These are phyloP conservation scores for Coemansia sp. DNA, from an alignment of 192 early-diverging fungal species.

Conservation along the genomic window DNA sequence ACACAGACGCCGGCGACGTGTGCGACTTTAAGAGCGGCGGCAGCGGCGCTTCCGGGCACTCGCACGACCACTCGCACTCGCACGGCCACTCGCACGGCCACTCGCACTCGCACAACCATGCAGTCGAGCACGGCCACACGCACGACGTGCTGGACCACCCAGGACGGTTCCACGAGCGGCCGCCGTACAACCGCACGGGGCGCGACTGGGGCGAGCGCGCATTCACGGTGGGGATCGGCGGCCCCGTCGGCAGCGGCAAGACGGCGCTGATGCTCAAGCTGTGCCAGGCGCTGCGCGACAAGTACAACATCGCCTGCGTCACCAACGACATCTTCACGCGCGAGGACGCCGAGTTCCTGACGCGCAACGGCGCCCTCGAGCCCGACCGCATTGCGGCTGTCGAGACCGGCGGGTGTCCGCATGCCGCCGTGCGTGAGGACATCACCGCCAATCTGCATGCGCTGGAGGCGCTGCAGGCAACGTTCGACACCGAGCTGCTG, in stretches of 20 bases:
- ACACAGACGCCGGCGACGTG: slow-evolving; percentile 11
- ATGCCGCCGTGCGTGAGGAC: slow-evolving; percentile 94
- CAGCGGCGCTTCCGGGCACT: slow-evolving; percentile 14
- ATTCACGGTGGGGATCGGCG: slow-evolving; percentile 94
- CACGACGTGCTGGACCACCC: slow-evolving; percentile 91
- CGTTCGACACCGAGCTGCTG: slow-evolving; percentile 80
- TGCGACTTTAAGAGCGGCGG: slow-evolving; percentile 43
- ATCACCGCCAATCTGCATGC: slow-evolving; percentile 93
- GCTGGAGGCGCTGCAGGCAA: slow-evolving; percentile 82
- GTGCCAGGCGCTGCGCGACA: slow-evolving; percentile 78
- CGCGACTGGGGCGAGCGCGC: slow-evolving; percentile 91
- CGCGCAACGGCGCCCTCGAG: slow-evolving; percentile 84
- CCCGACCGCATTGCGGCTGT: slow-evolving; percentile 88
- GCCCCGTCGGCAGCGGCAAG: slow-evolving; percentile 96
- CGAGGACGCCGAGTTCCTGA: slow-evolving; percentile 96
- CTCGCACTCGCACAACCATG: slow-evolving; percentile 53
- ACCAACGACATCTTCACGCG: slow-evolving; percentile 98
- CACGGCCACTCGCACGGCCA: slow-evolving; percentile 34
- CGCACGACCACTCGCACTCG: too few species aligned
- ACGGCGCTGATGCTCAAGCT: slow-evolving; percentile 91
- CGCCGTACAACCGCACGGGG: slow-evolving; percentile 66
- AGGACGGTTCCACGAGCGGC: slow-evolving; percentile 76
- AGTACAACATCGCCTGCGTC: slow-evolving; percentile 84
- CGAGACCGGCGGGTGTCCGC: slow-evolving; percentile 96
- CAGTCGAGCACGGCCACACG: slow-evolving; percentile 82